Conservation (phyloP, 2,329 filamentous ascomycete genomes). For the Zasmidium citrigriseum region DNA sequence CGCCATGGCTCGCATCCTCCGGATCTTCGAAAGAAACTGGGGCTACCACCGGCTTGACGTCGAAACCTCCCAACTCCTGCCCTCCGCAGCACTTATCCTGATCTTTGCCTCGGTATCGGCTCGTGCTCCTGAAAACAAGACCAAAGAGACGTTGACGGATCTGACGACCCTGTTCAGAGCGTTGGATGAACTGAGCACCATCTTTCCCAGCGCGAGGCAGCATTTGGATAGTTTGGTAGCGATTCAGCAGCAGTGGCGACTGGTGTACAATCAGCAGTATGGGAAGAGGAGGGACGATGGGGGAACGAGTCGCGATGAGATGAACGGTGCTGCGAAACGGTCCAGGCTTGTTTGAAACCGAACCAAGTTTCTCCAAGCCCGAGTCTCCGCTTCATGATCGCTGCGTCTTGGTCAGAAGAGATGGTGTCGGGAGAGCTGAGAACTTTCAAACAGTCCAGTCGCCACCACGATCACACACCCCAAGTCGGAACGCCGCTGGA, state of each 20-base stretch:
- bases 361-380: too few species aligned
- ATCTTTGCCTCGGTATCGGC: conserved; percentile 32
- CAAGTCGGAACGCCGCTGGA: too few species aligned
- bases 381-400: too few species aligned
- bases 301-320: neutral
- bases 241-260: conserved; percentile 16
- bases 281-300: neutral
- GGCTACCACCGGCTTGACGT: conserved; percentile 47
- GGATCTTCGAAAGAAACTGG: conserved; percentile 44
- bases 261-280: conserved; percentile 7
- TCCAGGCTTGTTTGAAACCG: neutral
- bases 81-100: conserved; percentile 44
- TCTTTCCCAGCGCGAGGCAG: conserved; percentile 42
- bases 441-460: too few species aligned
- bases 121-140: conserved; percentile 6
- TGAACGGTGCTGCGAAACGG: neutral
- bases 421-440: too few species aligned
- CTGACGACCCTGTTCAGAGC: conserved; percentile 46
- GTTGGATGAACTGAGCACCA: conserved; percentile 43
- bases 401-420: too few species aligned
- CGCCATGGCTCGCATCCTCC: conserved; percentile 43
- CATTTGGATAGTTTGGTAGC: conserved; percentile 13
- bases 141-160: conserved; percentile 35
- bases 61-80: conserved; percentile 47
- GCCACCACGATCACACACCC: too few species aligned